These are phyloP conservation scores for Termitomyces sp. DNA, from an alignment of 768 basidiomycete genomes.

Conservation along the genomic window DNA sequence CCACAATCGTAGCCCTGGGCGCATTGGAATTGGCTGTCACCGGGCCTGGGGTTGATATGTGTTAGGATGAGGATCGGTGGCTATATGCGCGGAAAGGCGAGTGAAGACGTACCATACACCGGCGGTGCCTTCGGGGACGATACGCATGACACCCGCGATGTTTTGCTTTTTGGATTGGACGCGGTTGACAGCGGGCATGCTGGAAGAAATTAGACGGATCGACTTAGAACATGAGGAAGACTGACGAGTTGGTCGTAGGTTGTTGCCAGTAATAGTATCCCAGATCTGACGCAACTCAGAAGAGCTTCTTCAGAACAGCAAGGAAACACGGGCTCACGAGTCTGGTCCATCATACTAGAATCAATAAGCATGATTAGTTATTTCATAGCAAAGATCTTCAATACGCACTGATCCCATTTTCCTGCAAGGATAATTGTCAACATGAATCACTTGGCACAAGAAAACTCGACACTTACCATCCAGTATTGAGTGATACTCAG, in stretches of 20 bases:
- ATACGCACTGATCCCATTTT: slow-evolving; percentile 63
- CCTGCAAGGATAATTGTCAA: slow-evolving; percentile 27
- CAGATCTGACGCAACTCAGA: slow-evolving; percentile 33
- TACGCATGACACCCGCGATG: slow-evolving; percentile 61
- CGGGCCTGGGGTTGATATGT: slow-evolving; percentile 43
- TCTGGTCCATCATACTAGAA: slow-evolving; percentile 67
- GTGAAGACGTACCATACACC: slow-evolving; percentile 51
- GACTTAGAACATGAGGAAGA: too few species aligned
- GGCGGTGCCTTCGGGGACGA: slow-evolving; percentile 56
- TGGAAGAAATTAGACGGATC: too few species aligned
- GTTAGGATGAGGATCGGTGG: background rate
- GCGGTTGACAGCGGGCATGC: slow-evolving; percentile 46
- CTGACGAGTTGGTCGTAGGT: slow-evolving; percentile 26
- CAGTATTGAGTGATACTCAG: slow-evolving; percentile 56
- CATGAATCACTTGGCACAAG: background rate
- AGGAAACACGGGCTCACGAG: slow-evolving; percentile 34
- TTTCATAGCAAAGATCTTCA: background rate
- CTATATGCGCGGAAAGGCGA: background rate
- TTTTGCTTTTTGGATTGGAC: slow-evolving; percentile 57
- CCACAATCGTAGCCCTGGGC: slow-evolving; percentile 45
- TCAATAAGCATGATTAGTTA: background rate
- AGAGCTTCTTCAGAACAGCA: background rate
- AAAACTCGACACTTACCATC: slow-evolving; percentile 34
- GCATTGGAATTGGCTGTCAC: slow-evolving; percentile 65
- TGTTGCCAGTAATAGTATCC: slow-evolving; percentile 74